phyloP scores from a whole-genome alignment of 2,329 filamentous ascomycete genomes.

The Thielaviopsis ethacetica region DNA sequence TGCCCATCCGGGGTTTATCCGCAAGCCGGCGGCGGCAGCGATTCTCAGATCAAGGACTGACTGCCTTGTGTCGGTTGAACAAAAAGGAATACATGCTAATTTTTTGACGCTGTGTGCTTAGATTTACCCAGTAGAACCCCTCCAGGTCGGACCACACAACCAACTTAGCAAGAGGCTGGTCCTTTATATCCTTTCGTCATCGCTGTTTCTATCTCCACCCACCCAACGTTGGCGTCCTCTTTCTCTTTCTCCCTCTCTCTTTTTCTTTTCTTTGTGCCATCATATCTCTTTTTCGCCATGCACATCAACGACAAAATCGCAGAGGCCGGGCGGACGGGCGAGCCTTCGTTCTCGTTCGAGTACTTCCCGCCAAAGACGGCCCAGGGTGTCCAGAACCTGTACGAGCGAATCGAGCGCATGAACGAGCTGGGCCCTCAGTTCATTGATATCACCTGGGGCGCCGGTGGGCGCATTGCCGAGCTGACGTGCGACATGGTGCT shows the following conservation, averaged over 20 bases:
- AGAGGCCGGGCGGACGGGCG: conserved; percentile 60
- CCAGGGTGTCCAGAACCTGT: conserved; percentile 95
- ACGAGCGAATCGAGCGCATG: conserved; percentile 99
- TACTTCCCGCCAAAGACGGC: conserved; percentile 98
- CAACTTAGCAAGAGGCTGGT: not conserved
- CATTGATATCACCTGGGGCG: conserved; percentile 97
- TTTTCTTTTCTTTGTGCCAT: not conserved
- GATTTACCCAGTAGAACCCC: not conserved
- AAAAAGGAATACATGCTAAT: not conserved
- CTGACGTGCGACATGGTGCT: conserved; percentile 96
- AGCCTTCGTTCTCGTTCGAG: conserved; percentile 94
- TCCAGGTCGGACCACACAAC: not conserved
- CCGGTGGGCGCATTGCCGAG: conserved; percentile 77
- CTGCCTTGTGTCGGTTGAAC: not conserved
- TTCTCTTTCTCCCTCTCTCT: not conserved
- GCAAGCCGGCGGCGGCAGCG: not conserved
- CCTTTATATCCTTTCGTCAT: not conserved
- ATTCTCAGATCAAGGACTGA: no score
- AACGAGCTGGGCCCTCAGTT: conserved; percentile 85
- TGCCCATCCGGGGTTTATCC: not conserved
- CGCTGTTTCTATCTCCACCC: not conserved
- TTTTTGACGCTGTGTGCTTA: not conserved
- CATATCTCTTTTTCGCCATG: conserved; percentile 41
- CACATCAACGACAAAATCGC: conserved; percentile 87
- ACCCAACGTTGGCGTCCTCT: no score